A percentile compares a stretch with the other conserved stretches of the same genome.
phyloP scores from a whole-genome alignment of 2,329 filamentous ascomycete species.

The Pseudonectria foliicola region DNA sequence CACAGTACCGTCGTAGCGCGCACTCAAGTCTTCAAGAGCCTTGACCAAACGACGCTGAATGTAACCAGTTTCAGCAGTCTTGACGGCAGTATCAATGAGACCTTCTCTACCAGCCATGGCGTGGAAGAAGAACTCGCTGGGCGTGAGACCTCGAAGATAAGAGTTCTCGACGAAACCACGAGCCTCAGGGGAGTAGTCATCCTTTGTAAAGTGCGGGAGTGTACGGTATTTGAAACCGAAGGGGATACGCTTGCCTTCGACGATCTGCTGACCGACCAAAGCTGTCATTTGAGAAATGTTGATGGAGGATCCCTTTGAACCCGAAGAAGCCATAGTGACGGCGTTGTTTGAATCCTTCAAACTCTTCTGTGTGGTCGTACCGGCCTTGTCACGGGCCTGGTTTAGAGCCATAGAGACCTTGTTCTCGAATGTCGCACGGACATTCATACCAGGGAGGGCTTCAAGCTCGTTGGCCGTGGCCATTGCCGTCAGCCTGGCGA shows the following conservation, averaged over 20 bases:
- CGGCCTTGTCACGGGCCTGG: constrained; percentile 91
- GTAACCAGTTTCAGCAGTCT: constrained; percentile 98
- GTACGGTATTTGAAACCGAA: constrained; percentile 99
- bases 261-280: constrained; percentile 93
- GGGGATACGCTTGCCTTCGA: constrained; percentile 97
- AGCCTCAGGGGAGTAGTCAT: constrained; percentile 95
- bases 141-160: constrained; percentile 90
- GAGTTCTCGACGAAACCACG: constrained; percentile 99
- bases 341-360: constrained; percentile 96
- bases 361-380: constrained; percentile 84
- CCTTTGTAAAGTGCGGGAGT: constrained; percentile 96
- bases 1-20: constrained; percentile 95
- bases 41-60: constrained; percentile 98
- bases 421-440: constrained; percentile 96
- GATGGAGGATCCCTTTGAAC: constrained; percentile 97
- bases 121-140: constrained; percentile 98
- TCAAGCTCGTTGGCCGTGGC: constrained; percentile 86
- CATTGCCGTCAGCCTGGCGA: constrained; percentile 64
- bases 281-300: constrained; percentile 99
- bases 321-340: constrained; percentile 90
- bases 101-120: constrained; percentile 99
- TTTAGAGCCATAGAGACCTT: constrained; percentile 93
- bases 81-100: constrained; percentile 98
- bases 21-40: constrained; percentile 94
- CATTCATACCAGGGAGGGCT: constrained; percentile 94